Evolutionary conservation across 805 yeast genomes (phyloP), one percentile per base, ranked within the genome.

Genomic region (Myxozyma sirexii): DNA sequence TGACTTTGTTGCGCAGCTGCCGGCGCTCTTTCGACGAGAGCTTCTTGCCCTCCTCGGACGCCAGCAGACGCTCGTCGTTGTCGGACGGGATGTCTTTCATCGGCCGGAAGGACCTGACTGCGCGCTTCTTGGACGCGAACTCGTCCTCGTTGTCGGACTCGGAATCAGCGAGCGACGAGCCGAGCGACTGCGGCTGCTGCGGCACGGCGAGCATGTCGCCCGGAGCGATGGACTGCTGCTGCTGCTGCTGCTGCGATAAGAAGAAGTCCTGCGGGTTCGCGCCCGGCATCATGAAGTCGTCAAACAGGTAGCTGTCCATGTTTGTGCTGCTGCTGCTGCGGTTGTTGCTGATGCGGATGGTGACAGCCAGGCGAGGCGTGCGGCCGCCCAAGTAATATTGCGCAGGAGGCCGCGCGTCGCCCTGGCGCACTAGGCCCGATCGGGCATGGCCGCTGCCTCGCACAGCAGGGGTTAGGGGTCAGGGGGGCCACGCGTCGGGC

Each of bases 21-120:
- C 73, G 62, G 19, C 73, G 71, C 54, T 70, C 70, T 45, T 68
- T 65, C 38, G 73, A 67, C 38, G 69, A 56, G 23, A 69, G 64
- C 42, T 60, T 58, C 60, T 64, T 64, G 50, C 69, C 71, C 21
- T 66, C 70, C 37, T 69, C 70, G 3, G 71, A 68, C 0, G 67
- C 63, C 50, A 69, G 62, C 12, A 71, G 66, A n/a, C 60, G 60
- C 60, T 64, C 78, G 67, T 67, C 74, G 67, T 51, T 72, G 63
- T 67, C 75, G 63, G 56, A 24, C 10, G 44, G 42, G 8, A 48
- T 48, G 27, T 48, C 53, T 27, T 37, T 48, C 12, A 26, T 37
- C 43, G 26, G 33, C 23, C 47, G 17, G 37, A 17, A 38, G 27
- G 47, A 26, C 35, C 35, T 44, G 26, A 38, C 17, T 12, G 35